Conservation (phyloP, 2,329 filamentous ascomycete species). For the Calonectria pauciramosa region DNA sequence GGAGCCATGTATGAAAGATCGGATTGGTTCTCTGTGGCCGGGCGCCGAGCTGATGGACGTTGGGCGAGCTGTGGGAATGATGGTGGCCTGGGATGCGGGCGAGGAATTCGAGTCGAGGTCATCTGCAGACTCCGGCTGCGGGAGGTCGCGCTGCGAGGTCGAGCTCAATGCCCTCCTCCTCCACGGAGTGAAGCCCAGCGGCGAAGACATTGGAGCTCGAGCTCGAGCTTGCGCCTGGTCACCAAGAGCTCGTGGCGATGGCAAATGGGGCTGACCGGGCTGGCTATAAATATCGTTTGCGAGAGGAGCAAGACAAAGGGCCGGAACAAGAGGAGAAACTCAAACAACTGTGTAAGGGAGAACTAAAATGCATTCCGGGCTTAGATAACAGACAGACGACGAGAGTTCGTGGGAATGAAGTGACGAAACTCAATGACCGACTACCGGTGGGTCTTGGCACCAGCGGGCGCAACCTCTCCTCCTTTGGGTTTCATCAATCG, state of each 20-base stretch:
- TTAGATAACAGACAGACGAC: slow-evolving; percentile 32
- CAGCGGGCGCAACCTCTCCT: slow-evolving; percentile 36
- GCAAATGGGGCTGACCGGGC: slow-evolving; percentile 27
- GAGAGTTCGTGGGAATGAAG: slow-evolving; percentile 43
- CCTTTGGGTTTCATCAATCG: slow-evolving; percentile 28
- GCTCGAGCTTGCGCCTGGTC: slow-evolving; percentile 29
- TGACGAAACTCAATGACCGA: slow-evolving; percentile 44
- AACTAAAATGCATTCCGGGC: slow-evolving; percentile 39
- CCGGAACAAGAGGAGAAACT: slow-evolving; percentile 15
- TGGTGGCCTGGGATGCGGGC: slow-evolving; percentile 31
- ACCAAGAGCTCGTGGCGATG: slow-evolving; percentile 34
- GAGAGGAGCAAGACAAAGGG: slow-evolving; percentile 12
- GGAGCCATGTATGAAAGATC: slow-evolving; percentile 79
- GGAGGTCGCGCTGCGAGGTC: slow-evolving; percentile 48
- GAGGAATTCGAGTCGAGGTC: slow-evolving; percentile 43
- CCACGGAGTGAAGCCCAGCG: slow-evolving; percentile 64
- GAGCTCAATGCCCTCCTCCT: slow-evolving; percentile 58
- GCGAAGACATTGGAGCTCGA: slow-evolving; percentile 59
- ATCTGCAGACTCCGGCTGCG: slow-evolving; percentile 45
- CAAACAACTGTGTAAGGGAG: slow-evolving; percentile 4
- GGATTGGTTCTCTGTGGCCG: slow-evolving; percentile 73
- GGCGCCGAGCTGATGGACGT: slow-evolving; percentile 54
- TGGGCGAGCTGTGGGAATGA: slow-evolving; percentile 51
- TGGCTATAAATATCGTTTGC: slow-evolving; percentile 39
- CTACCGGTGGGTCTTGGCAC: slow-evolving; percentile 42